A percentile compares a stretch with the other conserved stretches of the same genome.
phyloP scores from a whole-genome alignment of 768 basidiomycete genomes.

The Hericium alpestre region DNA sequence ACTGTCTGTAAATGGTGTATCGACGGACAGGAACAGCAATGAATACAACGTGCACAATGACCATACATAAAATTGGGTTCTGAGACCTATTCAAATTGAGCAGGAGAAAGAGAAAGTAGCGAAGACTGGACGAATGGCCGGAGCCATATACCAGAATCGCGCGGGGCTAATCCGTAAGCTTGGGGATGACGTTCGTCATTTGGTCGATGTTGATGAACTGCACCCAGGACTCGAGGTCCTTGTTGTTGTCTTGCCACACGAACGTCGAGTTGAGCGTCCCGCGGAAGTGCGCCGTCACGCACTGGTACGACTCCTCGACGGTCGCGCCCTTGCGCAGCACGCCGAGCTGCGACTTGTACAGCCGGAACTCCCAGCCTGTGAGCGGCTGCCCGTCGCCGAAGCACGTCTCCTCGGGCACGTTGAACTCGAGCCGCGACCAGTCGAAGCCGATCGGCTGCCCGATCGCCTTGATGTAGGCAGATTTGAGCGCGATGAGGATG shows the following conservation, averaged over 20 bases:
- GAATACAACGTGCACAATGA: not conserved
- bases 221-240: slow-evolving; percentile 69
- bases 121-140: too few relatives aligned
- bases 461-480: slow-evolving; percentile 75
- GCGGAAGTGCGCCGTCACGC: slow-evolving; percentile 68
- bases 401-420: slow-evolving; percentile 53
- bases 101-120: not conserved
- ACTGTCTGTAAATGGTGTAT: not conserved
- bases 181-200: slow-evolving; percentile 69
- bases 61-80: not conserved
- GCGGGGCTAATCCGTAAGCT: slow-evolving; percentile 43
- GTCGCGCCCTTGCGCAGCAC: slow-evolving; percentile 48
- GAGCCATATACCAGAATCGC: too few relatives aligned
- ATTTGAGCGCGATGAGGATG: slow-evolving; percentile 70
- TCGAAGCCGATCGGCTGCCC: slow-evolving; percentile 77
- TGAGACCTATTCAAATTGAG: not conserved
- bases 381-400: slow-evolving; percentile 60
- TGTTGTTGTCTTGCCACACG: slow-evolving; percentile 57
- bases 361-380: slow-evolving; percentile 77
- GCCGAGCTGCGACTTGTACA: slow-evolving; percentile 66
- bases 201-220: slow-evolving; percentile 79
- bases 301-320: slow-evolving; percentile 62
- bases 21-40: not conserved
- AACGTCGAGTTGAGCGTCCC: slow-evolving; percentile 56
- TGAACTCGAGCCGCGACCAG: slow-evolving; percentile 72